A percentile compares a stretch with the other conserved stretches of the same genome.
These are phyloP conservation scores for Glaciozyma antarctica DNA, from an alignment of 768 basidiomycete species.

Conservation along the genomic window DNA sequence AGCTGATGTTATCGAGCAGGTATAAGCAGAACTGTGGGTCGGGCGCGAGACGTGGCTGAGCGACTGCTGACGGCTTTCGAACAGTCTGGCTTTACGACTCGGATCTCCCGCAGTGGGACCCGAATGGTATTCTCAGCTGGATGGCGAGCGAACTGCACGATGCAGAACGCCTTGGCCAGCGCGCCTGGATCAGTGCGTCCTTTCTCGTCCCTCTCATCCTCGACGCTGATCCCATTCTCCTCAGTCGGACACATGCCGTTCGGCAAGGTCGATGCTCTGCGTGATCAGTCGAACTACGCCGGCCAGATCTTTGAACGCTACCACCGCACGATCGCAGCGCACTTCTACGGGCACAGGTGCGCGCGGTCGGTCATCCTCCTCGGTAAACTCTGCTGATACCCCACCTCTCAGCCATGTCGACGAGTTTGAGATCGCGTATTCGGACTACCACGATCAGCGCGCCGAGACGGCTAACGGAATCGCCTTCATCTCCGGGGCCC, in stretches of 20 bases:
- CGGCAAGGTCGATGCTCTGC: constrained; percentile 31
- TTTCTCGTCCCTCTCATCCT: background rate
- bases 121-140: constrained; percentile 54
- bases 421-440: constrained; percentile 55
- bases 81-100: constrained; percentile 58
- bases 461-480: constrained; percentile 47
- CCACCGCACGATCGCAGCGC: constrained; percentile 52
- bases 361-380: background rate
- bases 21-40: constrained; percentile 14
- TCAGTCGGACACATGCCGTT: constrained; percentile 34
- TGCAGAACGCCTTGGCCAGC: constrained; percentile 53
- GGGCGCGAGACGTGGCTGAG: background rate
- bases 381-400: constrained; percentile 34
- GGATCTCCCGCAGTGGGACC: constrained; percentile 48
- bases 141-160: constrained; percentile 49
- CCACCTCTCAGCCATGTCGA: constrained; percentile 36
- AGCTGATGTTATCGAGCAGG: background rate
- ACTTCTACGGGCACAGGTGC: constrained; percentile 53
- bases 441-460: constrained; percentile 46
- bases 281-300: constrained; percentile 52
- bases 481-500: constrained; percentile 49
- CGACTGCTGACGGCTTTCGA: background rate
- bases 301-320: constrained; percentile 56
- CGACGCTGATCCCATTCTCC: no score
- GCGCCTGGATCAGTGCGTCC: constrained; percentile 49